Conservation (phyloP, 495 filamentous ascomycete genomes). For the Podospora pseudopauciseta region DNA sequence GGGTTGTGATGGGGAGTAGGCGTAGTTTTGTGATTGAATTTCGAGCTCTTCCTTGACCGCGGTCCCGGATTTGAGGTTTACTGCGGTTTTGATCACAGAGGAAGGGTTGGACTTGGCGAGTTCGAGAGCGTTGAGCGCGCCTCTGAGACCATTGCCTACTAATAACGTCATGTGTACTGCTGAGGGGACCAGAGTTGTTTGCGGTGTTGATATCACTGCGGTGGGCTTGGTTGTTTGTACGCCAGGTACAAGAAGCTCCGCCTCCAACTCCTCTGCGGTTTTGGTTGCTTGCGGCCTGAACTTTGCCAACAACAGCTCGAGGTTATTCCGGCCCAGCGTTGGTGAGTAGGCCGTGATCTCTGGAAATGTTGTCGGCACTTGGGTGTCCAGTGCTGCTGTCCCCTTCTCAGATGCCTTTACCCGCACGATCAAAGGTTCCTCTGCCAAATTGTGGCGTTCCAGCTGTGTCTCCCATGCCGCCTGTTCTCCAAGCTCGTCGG, state of each 20-base stretch:
- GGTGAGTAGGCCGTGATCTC: constrained; percentile 61
- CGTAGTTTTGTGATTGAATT: not conserved
- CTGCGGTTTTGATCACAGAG: constrained; percentile 21
- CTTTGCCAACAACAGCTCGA: constrained; percentile 74
- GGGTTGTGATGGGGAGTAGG: not conserved
- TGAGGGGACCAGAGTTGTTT: constrained; percentile 35
- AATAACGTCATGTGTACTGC: constrained; percentile 83
- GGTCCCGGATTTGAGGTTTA: constrained; percentile 39
- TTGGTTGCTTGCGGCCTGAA: constrained; percentile 25
- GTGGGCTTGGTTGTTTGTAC: constrained; percentile 46
- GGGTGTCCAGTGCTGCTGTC: constrained; percentile 18
- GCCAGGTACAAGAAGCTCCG: constrained; percentile 67
- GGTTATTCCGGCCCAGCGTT: constrained; percentile 59
- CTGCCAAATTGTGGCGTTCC: constrained; percentile 41
- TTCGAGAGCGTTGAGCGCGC: constrained; percentile 39
- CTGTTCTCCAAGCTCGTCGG: constrained; percentile 66
- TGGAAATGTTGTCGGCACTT: constrained; percentile 32
- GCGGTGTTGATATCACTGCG: not conserved
- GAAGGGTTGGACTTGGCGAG: constrained; percentile 25
- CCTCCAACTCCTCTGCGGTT: constrained; percentile 32
- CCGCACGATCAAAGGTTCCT: constrained; percentile 46
- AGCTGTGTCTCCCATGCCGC: constrained; percentile 70
- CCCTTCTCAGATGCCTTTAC: constrained; percentile 27
- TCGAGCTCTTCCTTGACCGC: constrained; percentile 14
- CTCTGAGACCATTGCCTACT: constrained; percentile 60